Evolutionary conservation across 257 asterid genomes (phyloP).

Genomic region (Paulownia fortunei): DNA sequence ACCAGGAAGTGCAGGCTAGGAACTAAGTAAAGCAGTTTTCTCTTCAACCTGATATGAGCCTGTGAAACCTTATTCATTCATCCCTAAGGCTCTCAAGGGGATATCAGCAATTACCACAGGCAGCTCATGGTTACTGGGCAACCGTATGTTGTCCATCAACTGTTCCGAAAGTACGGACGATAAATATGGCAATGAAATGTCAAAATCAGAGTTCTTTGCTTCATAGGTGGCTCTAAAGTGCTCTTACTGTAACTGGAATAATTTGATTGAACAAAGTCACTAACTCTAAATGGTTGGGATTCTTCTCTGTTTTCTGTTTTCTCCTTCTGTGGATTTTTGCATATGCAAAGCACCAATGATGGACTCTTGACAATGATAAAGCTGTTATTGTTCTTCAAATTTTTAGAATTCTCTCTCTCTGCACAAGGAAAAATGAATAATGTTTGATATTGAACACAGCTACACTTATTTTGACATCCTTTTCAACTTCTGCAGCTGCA

Average conservation of each 20-base stretch:
- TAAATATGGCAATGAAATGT: too few relatives aligned
- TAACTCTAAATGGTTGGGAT: too few relatives aligned
- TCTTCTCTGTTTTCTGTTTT: not conserved
- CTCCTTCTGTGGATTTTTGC: constrained; percentile 6
- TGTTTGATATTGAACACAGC: not conserved
- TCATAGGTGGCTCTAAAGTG: too few relatives aligned
- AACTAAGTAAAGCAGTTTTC: not conserved
- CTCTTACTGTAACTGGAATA: not conserved
- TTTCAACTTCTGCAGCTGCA: constrained; percentile 73
- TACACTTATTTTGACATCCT: constrained; percentile 29
- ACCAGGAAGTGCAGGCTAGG: not conserved
- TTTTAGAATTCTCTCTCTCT: not conserved
- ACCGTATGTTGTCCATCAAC: too few relatives aligned
- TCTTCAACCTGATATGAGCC: not conserved
- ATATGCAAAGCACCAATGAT: not conserved
- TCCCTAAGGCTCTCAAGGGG: too few relatives aligned
- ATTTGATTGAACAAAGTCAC: constrained; percentile 21
- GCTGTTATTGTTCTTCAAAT: constrained; percentile 8
- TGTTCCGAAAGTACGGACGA: too few relatives aligned
- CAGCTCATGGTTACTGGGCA: too few relatives aligned
- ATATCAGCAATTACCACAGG: too few relatives aligned
- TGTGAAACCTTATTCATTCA: too few relatives aligned
- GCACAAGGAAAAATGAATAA: constrained; percentile 5
- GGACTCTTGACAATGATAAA: constrained; percentile 11
- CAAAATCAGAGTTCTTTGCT: too few relatives aligned